Base-by-base conservation (phyloP, 345 rosid genomes). In the Cardamine chenopodiifolia region DNA sequence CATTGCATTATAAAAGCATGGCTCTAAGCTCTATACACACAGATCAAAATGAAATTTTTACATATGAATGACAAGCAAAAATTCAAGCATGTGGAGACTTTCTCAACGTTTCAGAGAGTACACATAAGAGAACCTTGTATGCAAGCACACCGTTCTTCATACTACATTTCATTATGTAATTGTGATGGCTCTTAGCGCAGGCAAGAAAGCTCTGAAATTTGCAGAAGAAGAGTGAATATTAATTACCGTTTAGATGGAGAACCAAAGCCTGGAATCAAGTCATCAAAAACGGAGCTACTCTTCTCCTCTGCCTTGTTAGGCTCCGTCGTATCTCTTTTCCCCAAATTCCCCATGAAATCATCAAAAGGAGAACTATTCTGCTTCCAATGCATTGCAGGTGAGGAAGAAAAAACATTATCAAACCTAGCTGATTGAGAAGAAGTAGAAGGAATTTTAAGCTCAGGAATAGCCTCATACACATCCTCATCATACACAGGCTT, bases 401-500 rank as follows among this genome's bases (percentile, higher is more conserved):
- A 70, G 0, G 74, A 63, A 0, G 82, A 66, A 26, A 85, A 87
- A 50, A 74, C 79, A 37, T 85, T 50, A 3, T 88, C 88, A 23
- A 75, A 79, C 49, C 77, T 86, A 29, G 69, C 77, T 1, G 85
- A 49, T 7, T 82, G 45, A 20, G 86, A 70, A 17, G 78, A 70
- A 17, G 78, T 62, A 29, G 89, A 75, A 2, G 89, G 78, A 68
- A 74, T 80, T 79, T 81, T 84, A 28, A 90, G 49, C 74, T 90
- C 91, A n/a, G 93, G 89, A 76, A 90, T 71, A 14, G 90, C 85
- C 25, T 85, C 84, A 40, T 84, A 90, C 8, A 86, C 78, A 74
- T 90, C 93, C 13, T 89, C 96, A 34, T 89, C 92, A 29, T 87
- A 89, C 5, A 89, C 85, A 11, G 96, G 96, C 80, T 83, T 85